Evolutionary conservation across 208 protist genomes (phyloP).

Genomic region (Herpetomonas samuelpessoai): DNA sequence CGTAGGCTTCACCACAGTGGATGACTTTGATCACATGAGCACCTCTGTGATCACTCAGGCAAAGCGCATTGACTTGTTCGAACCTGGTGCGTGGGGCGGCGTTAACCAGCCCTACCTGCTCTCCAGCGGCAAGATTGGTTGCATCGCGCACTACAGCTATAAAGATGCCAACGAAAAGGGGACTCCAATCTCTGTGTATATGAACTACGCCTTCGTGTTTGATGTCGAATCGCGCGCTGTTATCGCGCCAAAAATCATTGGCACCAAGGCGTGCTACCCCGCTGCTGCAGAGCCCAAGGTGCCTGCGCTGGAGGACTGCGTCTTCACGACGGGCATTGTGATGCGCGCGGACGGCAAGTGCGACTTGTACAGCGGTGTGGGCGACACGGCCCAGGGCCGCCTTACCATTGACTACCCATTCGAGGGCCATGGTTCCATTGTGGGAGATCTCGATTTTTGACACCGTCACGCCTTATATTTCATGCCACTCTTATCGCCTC

Average conservation of each 20-base stretch:
- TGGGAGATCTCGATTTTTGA: conserved; percentile 11
- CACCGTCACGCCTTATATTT: no score
- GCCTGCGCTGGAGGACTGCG: conserved; percentile 29
- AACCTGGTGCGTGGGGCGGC: conserved; percentile 30
- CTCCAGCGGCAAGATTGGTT: conserved; percentile 40
- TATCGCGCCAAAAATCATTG: conserved; percentile 26
- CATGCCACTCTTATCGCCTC: no score
- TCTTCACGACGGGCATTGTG: conserved; percentile 49
- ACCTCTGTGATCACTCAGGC: conserved; percentile 10
- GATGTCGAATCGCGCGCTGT: conserved; percentile 13
- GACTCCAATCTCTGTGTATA: conserved; percentile 28
- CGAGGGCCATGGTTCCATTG: conserved; percentile 22
- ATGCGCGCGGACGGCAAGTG: conserved; percentile 51
- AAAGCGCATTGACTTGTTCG: conserved; percentile 25
- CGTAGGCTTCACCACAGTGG: conserved; percentile 16
- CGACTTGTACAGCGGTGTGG: conserved; percentile 49
- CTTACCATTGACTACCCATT: conserved; percentile 52
- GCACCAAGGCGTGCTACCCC: conserved; percentile 34
- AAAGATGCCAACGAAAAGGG: conserved; percentile 6
- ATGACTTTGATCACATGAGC: conserved; percentile 6
- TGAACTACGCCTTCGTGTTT: conserved; percentile 39
- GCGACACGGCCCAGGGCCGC: conserved; percentile 31
- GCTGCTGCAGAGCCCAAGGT: conserved; percentile 27
- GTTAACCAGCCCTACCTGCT: conserved; percentile 51
- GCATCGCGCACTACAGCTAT: conserved; percentile 44